Evolutionary conservation across 1,139 yeast species (phyloP).

Genomic region (Taiozyma sp.): DNA sequence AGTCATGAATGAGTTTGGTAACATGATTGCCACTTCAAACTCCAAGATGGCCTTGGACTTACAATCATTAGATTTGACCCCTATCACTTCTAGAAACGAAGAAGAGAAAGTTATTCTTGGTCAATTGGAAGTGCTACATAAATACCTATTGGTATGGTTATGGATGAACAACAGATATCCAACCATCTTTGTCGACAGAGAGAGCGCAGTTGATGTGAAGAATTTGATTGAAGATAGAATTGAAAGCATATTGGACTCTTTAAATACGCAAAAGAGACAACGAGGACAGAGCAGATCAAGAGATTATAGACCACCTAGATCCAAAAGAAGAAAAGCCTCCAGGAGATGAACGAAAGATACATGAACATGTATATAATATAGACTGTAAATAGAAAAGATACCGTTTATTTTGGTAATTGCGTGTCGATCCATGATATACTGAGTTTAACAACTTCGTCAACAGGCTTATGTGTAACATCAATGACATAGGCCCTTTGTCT

Average conservation of each 20-base stretch:
- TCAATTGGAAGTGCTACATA: slow-evolving; percentile 65
- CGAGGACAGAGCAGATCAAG: not conserved
- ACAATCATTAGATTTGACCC: slow-evolving; percentile 8
- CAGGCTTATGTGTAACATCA: slow-evolving; percentile 33
- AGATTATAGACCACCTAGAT: not conserved
- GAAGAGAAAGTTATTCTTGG: slow-evolving; percentile 31
- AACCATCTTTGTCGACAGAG: slow-evolving; percentile 68
- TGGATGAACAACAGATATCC: slow-evolving; percentile 93
- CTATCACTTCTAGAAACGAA: slow-evolving; percentile 1
- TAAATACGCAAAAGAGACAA: not conserved
- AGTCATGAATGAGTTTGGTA: slow-evolving; percentile 13
- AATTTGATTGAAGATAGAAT: slow-evolving; percentile 61
- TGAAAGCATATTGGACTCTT: slow-evolving; percentile 33
- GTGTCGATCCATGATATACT: slow-evolving; percentile 22
- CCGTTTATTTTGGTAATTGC: not conserved
- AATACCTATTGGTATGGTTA: slow-evolving; percentile 60
- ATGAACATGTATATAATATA: not conserved
- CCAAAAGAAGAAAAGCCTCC: not conserved
- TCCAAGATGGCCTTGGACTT: slow-evolving; percentile 31
- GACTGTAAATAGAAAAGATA: not conserved
- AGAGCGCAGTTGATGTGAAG: slow-evolving; percentile 68
- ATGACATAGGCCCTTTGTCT: slow-evolving; percentile 26
- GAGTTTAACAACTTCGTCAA: slow-evolving; percentile 35
- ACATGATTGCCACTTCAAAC: slow-evolving; percentile 12
- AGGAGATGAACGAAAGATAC: not conserved